A percentile compares a stretch with the other conserved stretches of the same genome.
phyloP scores from a whole-genome alignment of 768 basidiomycete genomes.

The Leccinum incarnatum region DNA sequence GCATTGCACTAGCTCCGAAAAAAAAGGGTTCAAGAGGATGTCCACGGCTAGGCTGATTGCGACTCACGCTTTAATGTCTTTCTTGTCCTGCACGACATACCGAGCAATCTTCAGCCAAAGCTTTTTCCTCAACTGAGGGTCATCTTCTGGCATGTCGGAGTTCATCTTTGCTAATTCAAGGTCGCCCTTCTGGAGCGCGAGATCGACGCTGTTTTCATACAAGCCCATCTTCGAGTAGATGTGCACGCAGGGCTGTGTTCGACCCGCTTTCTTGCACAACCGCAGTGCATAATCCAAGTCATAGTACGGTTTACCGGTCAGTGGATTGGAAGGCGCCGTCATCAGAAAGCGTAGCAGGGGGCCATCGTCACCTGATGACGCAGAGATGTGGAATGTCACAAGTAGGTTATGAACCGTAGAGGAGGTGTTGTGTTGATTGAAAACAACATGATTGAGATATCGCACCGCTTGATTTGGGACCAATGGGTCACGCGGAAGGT shows the following conservation, averaged over 20 bases:
- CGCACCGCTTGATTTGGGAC: constrained; percentile 85
- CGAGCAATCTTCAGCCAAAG: constrained; percentile 99
- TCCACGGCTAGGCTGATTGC: background rate
- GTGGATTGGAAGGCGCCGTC: constrained; percentile 75
- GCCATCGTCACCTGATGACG: constrained; percentile 64
- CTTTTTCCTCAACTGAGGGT: constrained; percentile 82
- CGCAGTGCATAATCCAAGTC: constrained; percentile 96
- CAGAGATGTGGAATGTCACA: constrained; percentile 77
- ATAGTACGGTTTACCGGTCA: constrained; percentile 87
- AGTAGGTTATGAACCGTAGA: constrained; percentile 92
- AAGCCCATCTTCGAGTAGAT: constrained; percentile 98
- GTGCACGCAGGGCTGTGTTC: constrained; percentile 88
- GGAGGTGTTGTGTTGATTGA: constrained; percentile 75
- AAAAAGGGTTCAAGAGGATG: background rate
- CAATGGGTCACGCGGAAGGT: constrained; percentile 65
- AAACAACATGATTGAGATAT: constrained; percentile 83
- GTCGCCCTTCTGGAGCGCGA: constrained; percentile 92
- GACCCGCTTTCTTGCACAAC: constrained; percentile 77
- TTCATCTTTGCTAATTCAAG: constrained; percentile 93
- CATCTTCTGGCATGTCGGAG: constrained; percentile 93
- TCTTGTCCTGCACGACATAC: constrained; percentile 96
- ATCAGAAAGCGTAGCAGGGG: constrained; percentile 81
- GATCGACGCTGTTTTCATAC: constrained; percentile 94
- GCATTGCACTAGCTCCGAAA: constrained; percentile 74
- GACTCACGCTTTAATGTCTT: constrained; percentile 95